Conservation (phyloP, 176 grass and related monocot genomes). For the Pontederia paniculata region DNA sequence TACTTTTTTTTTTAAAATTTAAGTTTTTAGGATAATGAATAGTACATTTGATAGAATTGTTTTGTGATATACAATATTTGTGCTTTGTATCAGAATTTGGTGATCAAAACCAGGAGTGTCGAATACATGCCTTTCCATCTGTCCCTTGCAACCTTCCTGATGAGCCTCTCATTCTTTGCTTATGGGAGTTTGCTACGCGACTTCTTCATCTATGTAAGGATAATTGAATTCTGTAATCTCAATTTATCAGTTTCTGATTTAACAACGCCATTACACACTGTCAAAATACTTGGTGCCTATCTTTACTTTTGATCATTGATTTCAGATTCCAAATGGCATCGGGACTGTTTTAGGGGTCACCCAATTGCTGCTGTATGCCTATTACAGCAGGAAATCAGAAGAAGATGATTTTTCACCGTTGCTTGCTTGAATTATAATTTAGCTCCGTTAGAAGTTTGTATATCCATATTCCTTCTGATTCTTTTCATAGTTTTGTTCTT, state of each 20-base stretch:
- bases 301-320: neutral
- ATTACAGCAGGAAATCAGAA: conserved; percentile 33
- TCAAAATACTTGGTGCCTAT: too few relatives aligned
- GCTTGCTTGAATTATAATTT: conserved; percentile 1
- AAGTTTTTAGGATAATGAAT: too few relatives aligned
- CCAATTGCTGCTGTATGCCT: conserved; percentile 54
- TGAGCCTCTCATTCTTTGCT: conserved; percentile 44
- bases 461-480: too few relatives aligned
- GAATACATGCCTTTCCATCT: conserved; percentile 95
- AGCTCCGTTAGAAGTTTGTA: too few relatives aligned
- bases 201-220: conserved; percentile 64
- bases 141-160: conserved; percentile 60
- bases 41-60: too few relatives aligned
- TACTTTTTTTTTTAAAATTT: too few relatives aligned
- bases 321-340: conserved; percentile 67
- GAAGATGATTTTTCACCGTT: conserved; percentile 13
- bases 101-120: conserved; percentile 68
- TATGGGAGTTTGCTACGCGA: conserved; percentile 54
- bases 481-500: too few relatives aligned
- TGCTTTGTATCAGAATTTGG: conserved; percentile 42
- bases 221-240: neutral
- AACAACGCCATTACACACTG: too few relatives aligned
- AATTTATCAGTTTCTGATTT: neutral
- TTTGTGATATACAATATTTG: neutral
- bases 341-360: conserved; percentile 44